Conservation (phyloP, 768 basidiomycete species). For the Hydnomerulius pinastri region DNA sequence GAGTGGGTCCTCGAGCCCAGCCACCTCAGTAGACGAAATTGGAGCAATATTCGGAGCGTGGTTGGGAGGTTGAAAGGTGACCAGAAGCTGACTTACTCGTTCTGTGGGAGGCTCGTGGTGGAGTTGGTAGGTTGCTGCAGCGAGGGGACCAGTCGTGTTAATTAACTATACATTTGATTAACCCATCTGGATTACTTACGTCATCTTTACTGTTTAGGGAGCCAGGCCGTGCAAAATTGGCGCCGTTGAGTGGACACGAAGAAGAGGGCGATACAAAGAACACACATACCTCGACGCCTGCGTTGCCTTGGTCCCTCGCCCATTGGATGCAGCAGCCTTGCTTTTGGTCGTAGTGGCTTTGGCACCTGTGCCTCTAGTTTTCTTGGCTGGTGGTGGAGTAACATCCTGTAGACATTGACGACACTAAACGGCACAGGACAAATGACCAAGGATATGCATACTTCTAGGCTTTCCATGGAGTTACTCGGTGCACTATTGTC, state of each 20-base stretch:
- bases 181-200: constrained; percentile 27
- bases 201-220: constrained; percentile 31
- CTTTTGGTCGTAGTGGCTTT: constrained; percentile 14
- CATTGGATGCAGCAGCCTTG: constrained; percentile 12
- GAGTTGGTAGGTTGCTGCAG: constrained; percentile 28
- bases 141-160: constrained; percentile 12
- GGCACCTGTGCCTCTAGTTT: constrained; percentile 35
- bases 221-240: constrained; percentile 3
- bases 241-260: background rate
- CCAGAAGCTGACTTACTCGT: constrained; percentile 33
- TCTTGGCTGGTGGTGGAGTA: constrained; percentile 41
- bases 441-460: constrained; percentile 21
- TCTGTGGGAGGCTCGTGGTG: constrained; percentile 22
- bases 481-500: constrained; percentile 19
- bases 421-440: background rate
- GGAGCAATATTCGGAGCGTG: constrained; percentile 12
- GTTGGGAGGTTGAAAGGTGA: constrained; percentile 14
- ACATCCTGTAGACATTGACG: constrained; percentile 4
- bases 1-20: constrained; percentile 24
- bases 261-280: background rate
- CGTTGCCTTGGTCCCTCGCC: constrained; percentile 18
- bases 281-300: constrained; percentile 12
- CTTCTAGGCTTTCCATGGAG: constrained; percentile 17
- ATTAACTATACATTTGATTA: constrained; percentile 14
- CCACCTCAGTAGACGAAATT: constrained; percentile 20